Conservation (phyloP, 2,329 filamentous ascomycete genomes). For the Chaetomium globosum region DNA sequence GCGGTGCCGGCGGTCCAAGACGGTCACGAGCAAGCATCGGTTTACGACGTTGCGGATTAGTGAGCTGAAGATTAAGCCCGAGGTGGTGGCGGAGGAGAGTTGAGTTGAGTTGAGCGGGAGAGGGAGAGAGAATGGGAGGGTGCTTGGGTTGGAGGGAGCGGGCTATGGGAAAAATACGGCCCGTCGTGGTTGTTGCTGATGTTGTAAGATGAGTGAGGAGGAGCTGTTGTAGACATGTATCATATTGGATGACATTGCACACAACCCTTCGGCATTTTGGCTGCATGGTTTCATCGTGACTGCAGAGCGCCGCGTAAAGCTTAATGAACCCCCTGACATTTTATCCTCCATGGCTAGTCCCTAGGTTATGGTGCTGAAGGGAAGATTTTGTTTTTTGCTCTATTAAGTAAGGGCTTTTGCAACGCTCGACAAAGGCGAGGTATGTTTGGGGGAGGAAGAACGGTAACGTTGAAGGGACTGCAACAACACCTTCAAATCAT, state of each 20-base stretch:
- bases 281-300: not conserved
- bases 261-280: not conserved
- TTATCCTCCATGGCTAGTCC: not conserved
- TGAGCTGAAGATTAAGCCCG: conserved; percentile 67
- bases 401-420: not conserved
- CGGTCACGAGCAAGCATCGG: conserved; percentile 84
- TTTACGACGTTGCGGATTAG: conserved; percentile 85
- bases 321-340: not conserved
- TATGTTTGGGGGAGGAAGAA: not conserved
- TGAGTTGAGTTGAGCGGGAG: not conserved
- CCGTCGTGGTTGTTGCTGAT: not conserved
- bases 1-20: conserved; percentile 72
- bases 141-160: too few species aligned
- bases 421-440: not conserved
- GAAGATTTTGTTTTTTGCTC: not conserved
- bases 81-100: conserved; percentile 7
- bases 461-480: not conserved
- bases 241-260: conserved; percentile 24
- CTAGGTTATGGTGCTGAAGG: not conserved
- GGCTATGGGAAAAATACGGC: not conserved
- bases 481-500: not conserved
- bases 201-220: conserved; percentile 28
- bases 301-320: not conserved
- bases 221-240: conserved; percentile 26
- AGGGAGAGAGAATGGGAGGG: not conserved